Evolutionary conservation across 2,329 filamentous ascomycete genomes (phyloP), one percentile per base, ranked within the genome.

Genomic region (Talaromyces sp.): DNA sequence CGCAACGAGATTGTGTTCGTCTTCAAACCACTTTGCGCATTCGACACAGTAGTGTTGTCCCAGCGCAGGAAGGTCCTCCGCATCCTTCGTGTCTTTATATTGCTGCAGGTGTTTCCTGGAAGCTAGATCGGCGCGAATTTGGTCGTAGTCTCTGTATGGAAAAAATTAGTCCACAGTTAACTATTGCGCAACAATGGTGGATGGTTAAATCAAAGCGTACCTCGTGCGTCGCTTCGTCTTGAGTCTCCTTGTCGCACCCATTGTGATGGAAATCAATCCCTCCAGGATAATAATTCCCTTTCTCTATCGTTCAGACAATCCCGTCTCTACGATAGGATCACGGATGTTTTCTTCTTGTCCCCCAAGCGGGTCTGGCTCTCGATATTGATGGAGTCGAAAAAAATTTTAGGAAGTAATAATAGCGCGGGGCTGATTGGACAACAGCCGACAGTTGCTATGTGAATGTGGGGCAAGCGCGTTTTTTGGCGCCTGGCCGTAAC

Each of bases 1-100:
- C 29, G 85, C 82, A 38, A 83, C 81, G 61, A 96, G 80, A 68
- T 90, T 96, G 68, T 84, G 76, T 66, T 95, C 89, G 55, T 87
- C 89, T 75, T 98, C 93, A 74, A 96, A 98, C 89, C 91, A 98
- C 79, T 96, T 98, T 64, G 95, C 89, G 75, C 95, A 99, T 76
- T 96, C 90, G 17, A 89, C 82, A 75, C 95, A 99, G 77, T 97
- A 98, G 73, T 88, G 88, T 68, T 86, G 83, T 27, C 95, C 95
- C 55, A 97, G 81, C 0, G 87, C 93, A 3, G 95, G 95, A 38
- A 97, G 82, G 70, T 98, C 95, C 72, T 98, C 93, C 24, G 84
- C 78, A 6, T 89, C 86, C 72, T 96, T 96, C 50, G 87, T 85
- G 55, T 86, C 84, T 72, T 92, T 89, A 81, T 88, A 92, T 65